A percentile compares a stretch with the other conserved stretches of the same genome.
These are phyloP conservation scores for Nakazawaea pomicola DNA, from an alignment of 805 yeast genomes.

Conservation along the genomic window DNA sequence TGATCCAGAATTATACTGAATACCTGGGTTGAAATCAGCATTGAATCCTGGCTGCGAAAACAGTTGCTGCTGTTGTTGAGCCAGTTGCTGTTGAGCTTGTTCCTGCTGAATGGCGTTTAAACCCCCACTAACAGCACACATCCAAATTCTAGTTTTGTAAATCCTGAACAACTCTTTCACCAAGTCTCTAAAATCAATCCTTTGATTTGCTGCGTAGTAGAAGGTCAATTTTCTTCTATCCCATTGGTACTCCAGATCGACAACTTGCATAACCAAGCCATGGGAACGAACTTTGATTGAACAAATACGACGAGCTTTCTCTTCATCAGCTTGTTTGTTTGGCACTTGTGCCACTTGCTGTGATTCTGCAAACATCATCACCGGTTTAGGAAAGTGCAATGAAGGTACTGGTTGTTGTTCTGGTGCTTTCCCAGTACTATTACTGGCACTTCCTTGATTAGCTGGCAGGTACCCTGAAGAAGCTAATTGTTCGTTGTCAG, in stretches of 20 bases:
- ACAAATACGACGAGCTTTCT: slow-evolving; percentile 60
- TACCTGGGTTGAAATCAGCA: background rate
- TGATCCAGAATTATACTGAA: background rate
- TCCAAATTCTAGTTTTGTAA: slow-evolving; percentile 82
- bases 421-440: slow-evolving; percentile 8
- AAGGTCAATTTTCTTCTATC: slow-evolving; percentile 77
- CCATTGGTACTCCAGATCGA: slow-evolving; percentile 84
- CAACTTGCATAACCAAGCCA: slow-evolving; percentile 49
- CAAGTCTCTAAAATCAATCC: slow-evolving; percentile 75
- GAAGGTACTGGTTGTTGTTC: slow-evolving; percentile 32
- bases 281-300: slow-evolving; percentile 48
- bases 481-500: slow-evolving; percentile 28
- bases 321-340: slow-evolving; percentile 62
- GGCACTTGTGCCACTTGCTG: slow-evolving; percentile 56
- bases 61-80: slow-evolving; percentile 1
- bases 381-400: slow-evolving; percentile 62
- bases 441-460: background rate
- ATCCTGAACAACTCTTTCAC: slow-evolving; percentile 70
- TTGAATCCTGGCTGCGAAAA: background rate
- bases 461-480: slow-evolving; percentile 12
- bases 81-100: no score
- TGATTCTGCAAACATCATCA: slow-evolving; percentile 57
- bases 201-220: slow-evolving; percentile 55
- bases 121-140: slow-evolving; percentile 58
- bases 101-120: slow-evolving; percentile 1